Evolutionary conservation across 1,284 basidiomycete species (phyloP).

Genomic region (Rhodofomes roseus): DNA sequence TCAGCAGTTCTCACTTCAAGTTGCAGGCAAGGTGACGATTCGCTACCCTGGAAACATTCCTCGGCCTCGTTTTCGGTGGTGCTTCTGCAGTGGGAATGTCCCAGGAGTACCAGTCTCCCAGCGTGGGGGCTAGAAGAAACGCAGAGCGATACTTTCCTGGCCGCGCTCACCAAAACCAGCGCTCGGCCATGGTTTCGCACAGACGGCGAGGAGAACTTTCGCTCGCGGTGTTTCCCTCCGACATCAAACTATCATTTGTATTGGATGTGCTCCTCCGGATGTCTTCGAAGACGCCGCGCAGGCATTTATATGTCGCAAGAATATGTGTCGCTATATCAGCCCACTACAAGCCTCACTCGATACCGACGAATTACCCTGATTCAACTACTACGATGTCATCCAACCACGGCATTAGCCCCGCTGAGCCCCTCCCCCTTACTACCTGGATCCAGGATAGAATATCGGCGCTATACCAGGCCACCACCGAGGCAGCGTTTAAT

Average conservation of each 20-base stretch:
- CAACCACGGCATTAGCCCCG: background rate
- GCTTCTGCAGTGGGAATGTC: background rate
- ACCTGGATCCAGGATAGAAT: conserved; percentile 32
- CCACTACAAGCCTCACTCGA: background rate
- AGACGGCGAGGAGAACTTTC: background rate
- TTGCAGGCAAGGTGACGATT: too few relatives aligned
- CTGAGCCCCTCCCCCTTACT: conserved; percentile 30
- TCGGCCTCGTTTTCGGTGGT: background rate
- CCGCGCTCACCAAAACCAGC: background rate
- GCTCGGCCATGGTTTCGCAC: background rate
- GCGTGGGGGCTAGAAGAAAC: background rate
- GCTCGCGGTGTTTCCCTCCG: background rate
- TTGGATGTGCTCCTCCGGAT: too few relatives aligned
- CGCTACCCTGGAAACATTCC: background rate
- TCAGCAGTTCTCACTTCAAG: too few relatives aligned
- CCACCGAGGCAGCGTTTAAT: conserved; percentile 27
- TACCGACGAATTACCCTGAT: background rate
- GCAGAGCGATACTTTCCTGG: background rate
- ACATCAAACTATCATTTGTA: background rate
- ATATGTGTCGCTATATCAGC: background rate
- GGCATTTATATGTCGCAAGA: background rate
- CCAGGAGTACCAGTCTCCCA: background rate
- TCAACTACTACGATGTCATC: background rate
- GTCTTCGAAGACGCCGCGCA: too few relatives aligned
- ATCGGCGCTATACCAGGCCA: conserved; percentile 31